phyloP scores from a whole-genome alignment of 495 filamentous ascomycete species.

The Xylaria bambusicola region DNA sequence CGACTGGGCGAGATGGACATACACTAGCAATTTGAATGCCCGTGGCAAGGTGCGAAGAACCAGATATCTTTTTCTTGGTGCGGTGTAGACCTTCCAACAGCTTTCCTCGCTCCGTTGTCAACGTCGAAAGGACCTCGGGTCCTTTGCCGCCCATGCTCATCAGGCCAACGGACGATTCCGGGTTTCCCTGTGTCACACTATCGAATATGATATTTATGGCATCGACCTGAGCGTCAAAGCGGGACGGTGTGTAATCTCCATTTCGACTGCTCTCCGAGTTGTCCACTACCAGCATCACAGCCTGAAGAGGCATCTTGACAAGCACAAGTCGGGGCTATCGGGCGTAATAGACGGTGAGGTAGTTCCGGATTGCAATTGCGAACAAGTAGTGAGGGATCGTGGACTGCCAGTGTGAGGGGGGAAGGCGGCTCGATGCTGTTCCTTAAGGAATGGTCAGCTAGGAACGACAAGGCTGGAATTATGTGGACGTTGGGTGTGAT shows the following conservation, averaged over 20 bases:
- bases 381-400: neutral
- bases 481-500: slow-evolving; percentile 15
- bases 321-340: neutral
- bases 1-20: slow-evolving; percentile 42
- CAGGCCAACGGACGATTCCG: slow-evolving; percentile 93
- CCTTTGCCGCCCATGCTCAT: slow-evolving; percentile 99
- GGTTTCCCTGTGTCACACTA: slow-evolving; percentile 89
- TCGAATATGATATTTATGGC: slow-evolving; percentile 93
- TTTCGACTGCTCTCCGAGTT: slow-evolving; percentile 98
- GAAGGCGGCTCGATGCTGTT: neutral
- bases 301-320: slow-evolving; percentile 61
- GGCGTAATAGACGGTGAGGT: neutral
- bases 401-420: neutral
- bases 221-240: slow-evolving; percentile 94
- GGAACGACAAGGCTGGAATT: slow-evolving; percentile 11
- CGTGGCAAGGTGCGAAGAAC: slow-evolving; percentile 80
- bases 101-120: slow-evolving; percentile 93
- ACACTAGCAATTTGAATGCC: slow-evolving; percentile 93
- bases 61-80: slow-evolving; percentile 95
- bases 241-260: slow-evolving; percentile 91
- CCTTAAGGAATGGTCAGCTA: neutral
- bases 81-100: slow-evolving; percentile 90
- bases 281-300: slow-evolving; percentile 78
- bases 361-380: too few relatives aligned
- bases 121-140: slow-evolving; percentile 92